Conservation (phyloP, 192 early-diverging fungal species). For the Umbelopsis ramanniana region DNA sequence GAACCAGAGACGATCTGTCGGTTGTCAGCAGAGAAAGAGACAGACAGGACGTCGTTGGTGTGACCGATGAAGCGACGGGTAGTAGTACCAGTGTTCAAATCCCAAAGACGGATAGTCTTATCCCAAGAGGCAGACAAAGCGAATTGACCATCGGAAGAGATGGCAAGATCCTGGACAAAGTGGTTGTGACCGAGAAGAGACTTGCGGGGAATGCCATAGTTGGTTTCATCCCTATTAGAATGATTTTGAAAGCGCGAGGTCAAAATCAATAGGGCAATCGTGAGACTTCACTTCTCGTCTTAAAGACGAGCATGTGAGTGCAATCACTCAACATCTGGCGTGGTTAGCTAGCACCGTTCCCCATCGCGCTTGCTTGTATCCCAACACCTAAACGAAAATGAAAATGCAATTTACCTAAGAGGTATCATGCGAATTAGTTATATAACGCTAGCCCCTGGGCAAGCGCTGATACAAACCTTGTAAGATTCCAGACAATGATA, state of each 20-base stretch:
- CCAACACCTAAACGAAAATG: background rate
- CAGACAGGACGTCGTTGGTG: conserved; percentile 97
- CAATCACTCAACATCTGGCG: conserved; percentile 31
- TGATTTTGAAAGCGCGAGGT: conserved; percentile 22
- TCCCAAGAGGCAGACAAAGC: conserved; percentile 99
- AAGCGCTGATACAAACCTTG: conserved; percentile 37
- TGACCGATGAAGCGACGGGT: conserved; percentile 97
- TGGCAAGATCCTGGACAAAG: conserved; percentile 97
- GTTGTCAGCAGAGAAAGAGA: conserved; percentile 99
- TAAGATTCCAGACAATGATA: conserved; percentile 97
- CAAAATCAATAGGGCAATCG: conserved; percentile 37
- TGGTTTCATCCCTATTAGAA: conserved; percentile 73
- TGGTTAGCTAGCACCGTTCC: background rate
- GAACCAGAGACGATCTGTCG: conserved; percentile 99
- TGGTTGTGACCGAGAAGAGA: conserved; percentile 98
- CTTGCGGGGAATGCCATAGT: conserved; percentile 91
- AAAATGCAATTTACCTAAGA: conserved; percentile 18
- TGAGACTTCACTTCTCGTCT: conserved; percentile 23
- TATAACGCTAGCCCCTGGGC: background rate
- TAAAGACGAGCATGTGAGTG: background rate
- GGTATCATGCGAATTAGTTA: background rate
- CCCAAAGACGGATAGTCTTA: conserved; percentile 99
- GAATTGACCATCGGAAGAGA: conserved; percentile 99
- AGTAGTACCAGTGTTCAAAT: conserved; percentile 93
- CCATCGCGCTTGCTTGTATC: conserved; percentile 12